Evolutionary conservation across 176 grass and related monocot species (phyloP).

Genomic region (Saccharum spontaneum): DNA sequence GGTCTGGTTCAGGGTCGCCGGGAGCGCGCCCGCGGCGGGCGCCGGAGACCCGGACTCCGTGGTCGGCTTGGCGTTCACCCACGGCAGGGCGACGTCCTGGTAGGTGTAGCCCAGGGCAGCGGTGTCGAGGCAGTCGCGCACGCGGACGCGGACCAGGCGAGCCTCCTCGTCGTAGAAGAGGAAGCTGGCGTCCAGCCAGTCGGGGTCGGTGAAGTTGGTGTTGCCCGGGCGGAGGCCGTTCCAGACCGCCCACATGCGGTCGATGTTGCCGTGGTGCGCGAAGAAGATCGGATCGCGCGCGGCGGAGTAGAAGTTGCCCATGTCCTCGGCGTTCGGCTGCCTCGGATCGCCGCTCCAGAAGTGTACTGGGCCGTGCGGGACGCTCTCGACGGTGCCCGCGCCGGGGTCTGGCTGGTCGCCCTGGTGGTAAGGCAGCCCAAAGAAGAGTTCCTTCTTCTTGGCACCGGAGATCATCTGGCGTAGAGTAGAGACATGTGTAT

Average conservation of each 20-base stretch:
- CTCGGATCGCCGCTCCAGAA: constrained; percentile 38
- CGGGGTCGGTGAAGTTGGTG: constrained; percentile 33
- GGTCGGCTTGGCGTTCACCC: constrained; percentile 35
- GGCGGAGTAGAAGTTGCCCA: constrained; percentile 60
- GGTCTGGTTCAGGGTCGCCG: constrained; percentile 24
- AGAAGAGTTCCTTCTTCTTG: constrained; percentile 60
- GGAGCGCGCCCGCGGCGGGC: background rate
- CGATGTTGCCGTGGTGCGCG: constrained; percentile 59
- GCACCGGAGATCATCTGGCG: constrained; percentile 51
- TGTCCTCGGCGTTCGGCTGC: constrained; percentile 35
- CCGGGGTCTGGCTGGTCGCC: constrained; percentile 36
- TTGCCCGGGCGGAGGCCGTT: constrained; percentile 35
- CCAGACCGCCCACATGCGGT: constrained; percentile 67
- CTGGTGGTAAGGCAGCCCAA: constrained; percentile 49
- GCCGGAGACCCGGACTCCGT: constrained; percentile 9
- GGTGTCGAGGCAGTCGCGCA: constrained; percentile 49
- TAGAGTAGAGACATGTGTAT: background rate
- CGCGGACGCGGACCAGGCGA: constrained; percentile 40
- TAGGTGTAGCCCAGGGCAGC: constrained; percentile 45
- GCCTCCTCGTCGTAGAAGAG: constrained; percentile 68
- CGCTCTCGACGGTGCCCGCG: constrained; percentile 22
- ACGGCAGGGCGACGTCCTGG: constrained; percentile 63
- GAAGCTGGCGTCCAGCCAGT: constrained; percentile 59
- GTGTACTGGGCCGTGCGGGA: constrained; percentile 47
- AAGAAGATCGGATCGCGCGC: constrained; percentile 58